Conservation (phyloP, 495 filamentous ascomycete genomes). For the Neurospora sp. region DNA sequence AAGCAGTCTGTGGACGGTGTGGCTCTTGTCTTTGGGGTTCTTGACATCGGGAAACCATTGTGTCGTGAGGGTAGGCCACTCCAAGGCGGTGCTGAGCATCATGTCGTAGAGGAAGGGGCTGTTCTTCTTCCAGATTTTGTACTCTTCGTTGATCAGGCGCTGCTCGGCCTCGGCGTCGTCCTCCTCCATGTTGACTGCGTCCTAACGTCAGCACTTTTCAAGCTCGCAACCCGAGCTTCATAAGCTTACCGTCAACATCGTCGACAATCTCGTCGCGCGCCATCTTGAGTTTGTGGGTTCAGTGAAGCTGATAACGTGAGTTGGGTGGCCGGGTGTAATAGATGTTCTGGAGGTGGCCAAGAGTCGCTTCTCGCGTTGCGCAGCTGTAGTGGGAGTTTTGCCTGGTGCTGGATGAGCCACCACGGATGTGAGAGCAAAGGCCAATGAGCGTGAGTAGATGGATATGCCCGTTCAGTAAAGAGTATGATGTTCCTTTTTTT, state of each 20-base stretch:
- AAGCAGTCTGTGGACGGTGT: constrained; percentile 80
- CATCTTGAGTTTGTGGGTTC: constrained; percentile 17
- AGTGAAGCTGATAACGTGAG: neutral
- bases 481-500: neutral
- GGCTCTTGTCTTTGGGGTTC: constrained; percentile 71
- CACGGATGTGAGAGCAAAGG: neutral
- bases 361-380: neutral
- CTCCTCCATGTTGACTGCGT: constrained; percentile 44
- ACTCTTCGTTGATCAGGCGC: constrained; percentile 96
- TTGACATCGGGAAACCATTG: constrained; percentile 98
- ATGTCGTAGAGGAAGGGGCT: constrained; percentile 96
- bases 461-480: neutral
- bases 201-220: neutral
- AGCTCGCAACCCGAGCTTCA: neutral
- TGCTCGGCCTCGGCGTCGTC: constrained; percentile 61
- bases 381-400: neutral
- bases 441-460: neutral
- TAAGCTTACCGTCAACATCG: constrained; percentile 39
- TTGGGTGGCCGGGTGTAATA: neutral
- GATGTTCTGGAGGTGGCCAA: neutral
- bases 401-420: neutral
- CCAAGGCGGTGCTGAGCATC: constrained; percentile 84
- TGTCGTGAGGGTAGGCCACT: constrained; percentile 95
- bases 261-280: constrained; percentile 38
- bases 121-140: constrained; percentile 99